Percentiles rank a stretch among this genome's conserved stretches.
These are phyloP conservation scores for Pythium grandisporangium DNA, from an alignment of 352 stramenopile genomes.

Conservation along the genomic window DNA sequence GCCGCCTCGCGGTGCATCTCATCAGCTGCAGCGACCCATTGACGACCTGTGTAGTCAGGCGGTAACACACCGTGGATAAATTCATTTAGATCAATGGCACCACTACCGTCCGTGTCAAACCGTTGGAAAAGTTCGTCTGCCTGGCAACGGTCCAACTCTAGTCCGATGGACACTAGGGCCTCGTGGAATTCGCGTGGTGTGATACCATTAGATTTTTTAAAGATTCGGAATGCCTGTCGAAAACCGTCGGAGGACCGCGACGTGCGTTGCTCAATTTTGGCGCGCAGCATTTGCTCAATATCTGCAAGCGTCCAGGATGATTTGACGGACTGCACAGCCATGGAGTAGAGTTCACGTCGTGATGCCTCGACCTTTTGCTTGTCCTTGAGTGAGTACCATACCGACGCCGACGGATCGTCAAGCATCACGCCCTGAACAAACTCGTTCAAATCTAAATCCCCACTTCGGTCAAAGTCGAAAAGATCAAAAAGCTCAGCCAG, in stretches of 20 bases:
- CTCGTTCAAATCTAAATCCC: conserved; percentile 70
- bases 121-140: conserved; percentile 55
- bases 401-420: conserved; percentile 49
- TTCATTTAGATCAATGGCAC: conserved; percentile 72
- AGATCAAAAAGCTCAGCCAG: conserved; percentile 48
- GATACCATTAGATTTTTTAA: conserved; percentile 81
- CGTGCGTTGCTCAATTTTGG: conserved; percentile 79
- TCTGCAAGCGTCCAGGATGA: conserved; percentile 63
- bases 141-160: conserved; percentile 40
- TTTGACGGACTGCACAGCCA: conserved; percentile 62
- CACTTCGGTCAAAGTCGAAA: conserved; percentile 73
- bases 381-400: conserved; percentile 48
- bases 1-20: conserved; percentile 53
- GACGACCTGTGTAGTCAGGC: conserved; percentile 57
- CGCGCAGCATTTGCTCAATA: conserved; percentile 71
- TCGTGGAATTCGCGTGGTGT: conserved; percentile 60
- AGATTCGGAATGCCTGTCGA: conserved; percentile 69
- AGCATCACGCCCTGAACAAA: conserved; percentile 74
- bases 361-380: conserved; percentile 43
- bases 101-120: conserved; percentile 64
- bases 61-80: conserved; percentile 74
- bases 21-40: conserved; percentile 71
- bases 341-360: conserved; percentile 33
- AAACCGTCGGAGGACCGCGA: conserved; percentile 74
- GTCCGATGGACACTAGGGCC: conserved; percentile 39